These are phyloP conservation scores for Lentinula guzmanii DNA, from an alignment of 768 basidiomycete genomes.

Conservation along the genomic window DNA sequence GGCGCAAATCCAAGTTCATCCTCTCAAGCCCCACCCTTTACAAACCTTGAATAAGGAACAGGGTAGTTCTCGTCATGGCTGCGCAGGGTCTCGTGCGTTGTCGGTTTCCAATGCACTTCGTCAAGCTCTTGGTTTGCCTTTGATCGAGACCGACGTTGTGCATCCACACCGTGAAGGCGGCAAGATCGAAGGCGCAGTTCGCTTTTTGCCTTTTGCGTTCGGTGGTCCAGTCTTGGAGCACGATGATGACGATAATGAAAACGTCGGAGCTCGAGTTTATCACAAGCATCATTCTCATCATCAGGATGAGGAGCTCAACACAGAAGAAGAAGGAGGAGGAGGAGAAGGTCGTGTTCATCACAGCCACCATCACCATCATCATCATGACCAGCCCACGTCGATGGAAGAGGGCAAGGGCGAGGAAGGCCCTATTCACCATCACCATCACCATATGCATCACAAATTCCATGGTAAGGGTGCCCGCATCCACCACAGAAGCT, in stretches of 20 bases:
- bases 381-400: slow-evolving; percentile 1
- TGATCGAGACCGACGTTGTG: slow-evolving; percentile 26
- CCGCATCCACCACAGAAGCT: slow-evolving; percentile 15
- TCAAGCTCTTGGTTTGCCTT: slow-evolving; percentile 47
- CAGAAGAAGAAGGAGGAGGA: slow-evolving; percentile 10
- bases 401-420: slow-evolving; percentile 1
- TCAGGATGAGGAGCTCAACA: slow-evolving; percentile 18
- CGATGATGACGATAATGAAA: slow-evolving; percentile 1
- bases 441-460: slow-evolving; percentile 20
- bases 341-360: neutral
- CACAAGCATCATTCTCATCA: slow-evolving; percentile 28
- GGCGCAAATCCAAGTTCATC: neutral
- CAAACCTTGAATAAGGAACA: neutral
- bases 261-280: slow-evolving; percentile 14
- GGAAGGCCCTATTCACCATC: slow-evolving; percentile 12
- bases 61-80: neutral
- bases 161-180: slow-evolving; percentile 7
- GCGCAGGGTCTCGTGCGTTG: neutral
- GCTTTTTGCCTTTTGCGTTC: slow-evolving; percentile 6
- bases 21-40: neutral
- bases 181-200: slow-evolving; percentile 7
- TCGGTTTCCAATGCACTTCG: slow-evolving; percentile 44
- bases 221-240: slow-evolving; percentile 9
- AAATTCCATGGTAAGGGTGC: slow-evolving; percentile 9
- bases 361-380: neutral